These are phyloP conservation scores for Magnusiomyces suaveolens DNA, from an alignment of 1,139 yeast species.

Conservation along the genomic window DNA sequence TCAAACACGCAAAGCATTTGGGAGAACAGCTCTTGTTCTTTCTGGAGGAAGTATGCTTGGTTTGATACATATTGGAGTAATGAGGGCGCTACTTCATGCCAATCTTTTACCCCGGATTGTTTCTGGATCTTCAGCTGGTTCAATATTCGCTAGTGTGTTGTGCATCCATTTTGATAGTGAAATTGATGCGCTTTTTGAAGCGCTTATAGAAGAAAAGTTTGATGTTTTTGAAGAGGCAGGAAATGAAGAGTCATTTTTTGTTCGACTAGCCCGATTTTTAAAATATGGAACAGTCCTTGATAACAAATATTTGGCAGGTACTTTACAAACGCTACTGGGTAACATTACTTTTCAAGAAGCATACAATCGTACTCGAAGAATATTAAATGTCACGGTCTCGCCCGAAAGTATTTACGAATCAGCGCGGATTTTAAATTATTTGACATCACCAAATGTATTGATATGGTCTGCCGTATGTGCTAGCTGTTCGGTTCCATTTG, in stretches of 20 bases:
- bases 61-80: conserved; percentile 82
- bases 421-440: conserved; percentile 73
- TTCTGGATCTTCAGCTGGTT: conserved; percentile 96
- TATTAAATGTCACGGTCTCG: conserved; percentile 80
- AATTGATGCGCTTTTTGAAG: conserved; percentile 45
- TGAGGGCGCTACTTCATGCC: conserved; percentile 64
- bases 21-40: conserved; percentile 82
- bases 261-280: conserved; percentile 50
- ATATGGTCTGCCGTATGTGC: conserved; percentile 97
- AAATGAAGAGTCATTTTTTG: conserved; percentile 39
- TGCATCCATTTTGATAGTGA: conserved; percentile 78
- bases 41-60: conserved; percentile 97
- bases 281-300: conserved; percentile 88
- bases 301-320: conserved; percentile 55
- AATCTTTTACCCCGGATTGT: conserved; percentile 75
- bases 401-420: conserved; percentile 50
- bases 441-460: conserved; percentile 89
- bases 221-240: conserved; percentile 59
- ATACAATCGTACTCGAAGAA: conserved; percentile 70
- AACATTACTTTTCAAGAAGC: conserved; percentile 94
- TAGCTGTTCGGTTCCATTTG: conserved; percentile 86
- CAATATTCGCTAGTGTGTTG: conserved; percentile 81
- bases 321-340: conserved; percentile 76
- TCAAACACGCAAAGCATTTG: conserved; percentile 84
- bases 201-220: conserved; percentile 42